Base-by-base conservation (phyloP, 768 basidiomycete species). In the Fistulinella prunicolor region DNA sequence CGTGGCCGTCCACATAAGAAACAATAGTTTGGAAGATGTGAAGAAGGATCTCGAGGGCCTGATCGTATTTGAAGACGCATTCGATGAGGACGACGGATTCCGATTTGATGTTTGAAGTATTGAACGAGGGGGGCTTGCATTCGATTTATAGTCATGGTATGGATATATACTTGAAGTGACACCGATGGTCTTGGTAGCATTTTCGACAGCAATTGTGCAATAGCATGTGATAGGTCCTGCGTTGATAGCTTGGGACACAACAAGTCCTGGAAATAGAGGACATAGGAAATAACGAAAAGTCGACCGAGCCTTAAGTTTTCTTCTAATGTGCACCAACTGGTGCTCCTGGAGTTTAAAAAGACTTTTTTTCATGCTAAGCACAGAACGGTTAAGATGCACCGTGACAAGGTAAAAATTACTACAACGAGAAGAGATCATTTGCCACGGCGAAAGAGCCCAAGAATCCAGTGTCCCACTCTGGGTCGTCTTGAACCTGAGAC, bases 31-130 rank as follows among this genome's bases (percentile, higher is more conserved):
- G 30, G 59, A 59, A 45, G 60, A 62, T 22, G 62, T 64, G 42
- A 66, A 60, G 51, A 68, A 64, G 43, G 56, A 58, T 14, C 64
- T 68, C 22, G 62, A 68, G 37, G 61, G 56, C 16, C 42, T 62
- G 35, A 50, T 66, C 54, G 62, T 67, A 34, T 60, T 68, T 19
- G 65, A 53, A 16, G 62, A 62, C 24, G 58, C 36, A 20, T 65
- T 62, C 9, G 57, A 55, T 20, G 59, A 59, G 1, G 57, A 56
- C 9, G 64, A 68, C n/a, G 65, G 39, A 24, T 68, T 66, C 50
- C 58, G 50, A 36, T 68, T 66, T 30, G 54, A 57, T 23, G 55
- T 66, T 17, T 66, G 42, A 63, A 20, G 41, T 12, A 28, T 26
- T n/a, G 24, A 14, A 9, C 12, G 42, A 19, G 30, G 21, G 16